phyloP scores from a whole-genome alignment of 1,284 basidiomycete species.

The Porogramme epimiltina region DNA sequence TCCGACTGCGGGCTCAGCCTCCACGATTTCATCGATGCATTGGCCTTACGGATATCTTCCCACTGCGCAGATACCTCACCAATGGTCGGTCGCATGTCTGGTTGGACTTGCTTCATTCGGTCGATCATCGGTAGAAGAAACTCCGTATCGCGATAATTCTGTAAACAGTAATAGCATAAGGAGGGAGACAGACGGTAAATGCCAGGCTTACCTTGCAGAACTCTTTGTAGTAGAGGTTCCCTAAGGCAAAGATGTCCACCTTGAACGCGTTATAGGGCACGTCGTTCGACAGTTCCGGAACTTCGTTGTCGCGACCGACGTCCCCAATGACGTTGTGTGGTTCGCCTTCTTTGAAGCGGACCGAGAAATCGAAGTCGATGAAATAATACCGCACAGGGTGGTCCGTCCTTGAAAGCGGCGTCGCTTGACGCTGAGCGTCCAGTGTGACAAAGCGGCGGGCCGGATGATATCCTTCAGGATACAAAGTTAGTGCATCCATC shows the following conservation, averaged over 20 bases:
- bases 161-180: neutral
- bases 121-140: slow-evolving; percentile 11
- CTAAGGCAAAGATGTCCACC: slow-evolving; percentile 32
- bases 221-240: slow-evolving; percentile 18
- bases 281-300: slow-evolving; percentile 29
- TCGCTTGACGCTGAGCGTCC: slow-evolving; percentile 10
- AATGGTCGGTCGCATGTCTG: slow-evolving; percentile 3
- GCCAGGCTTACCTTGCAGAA: slow-evolving; percentile 7
- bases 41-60: neutral
- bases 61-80: neutral
- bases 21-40: neutral
- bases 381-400: slow-evolving; percentile 27
- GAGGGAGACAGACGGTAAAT: neutral
- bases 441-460: slow-evolving; percentile 1
- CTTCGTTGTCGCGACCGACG: slow-evolving; percentile 25
- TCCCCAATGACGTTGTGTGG: slow-evolving; percentile 12
- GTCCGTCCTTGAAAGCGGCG: slow-evolving; percentile 8
- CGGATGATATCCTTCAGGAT: slow-evolving; percentile 30
- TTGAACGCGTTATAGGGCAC: slow-evolving; percentile 32
- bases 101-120: slow-evolving; percentile 6
- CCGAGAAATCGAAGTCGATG: slow-evolving; percentile 31
- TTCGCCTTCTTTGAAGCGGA: slow-evolving; percentile 7
- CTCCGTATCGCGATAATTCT: slow-evolving; percentile 14
- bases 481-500: slow-evolving; percentile 31
- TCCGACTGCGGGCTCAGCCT: neutral